Evolutionary conservation across 805 yeast genomes (phyloP).

Genomic region (Candida michaelii): DNA sequence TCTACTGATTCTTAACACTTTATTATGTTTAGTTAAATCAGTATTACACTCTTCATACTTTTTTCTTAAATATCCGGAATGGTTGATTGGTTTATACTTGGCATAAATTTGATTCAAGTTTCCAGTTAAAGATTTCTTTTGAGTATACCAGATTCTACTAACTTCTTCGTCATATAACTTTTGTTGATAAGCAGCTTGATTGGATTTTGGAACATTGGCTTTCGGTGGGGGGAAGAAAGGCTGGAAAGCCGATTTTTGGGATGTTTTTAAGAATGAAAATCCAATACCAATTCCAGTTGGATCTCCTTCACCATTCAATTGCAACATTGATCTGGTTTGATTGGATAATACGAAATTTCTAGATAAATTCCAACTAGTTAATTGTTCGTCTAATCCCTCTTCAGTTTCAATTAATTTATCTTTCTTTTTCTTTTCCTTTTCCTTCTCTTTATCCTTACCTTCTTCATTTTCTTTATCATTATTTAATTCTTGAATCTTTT

Average conservation of each 20-base stretch:
- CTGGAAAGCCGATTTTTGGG: slow-evolving; percentile 91
- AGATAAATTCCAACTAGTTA: slow-evolving; percentile 93
- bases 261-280: slow-evolving; percentile 81
- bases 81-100: slow-evolving; percentile 39
- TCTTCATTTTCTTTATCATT: slow-evolving; percentile 40
- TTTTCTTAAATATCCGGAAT: slow-evolving; percentile 29
- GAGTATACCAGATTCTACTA: slow-evolving; percentile 84
- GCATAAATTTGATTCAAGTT: slow-evolving; percentile 29
- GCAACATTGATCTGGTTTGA: slow-evolving; percentile 96
- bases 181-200: slow-evolving; percentile 62
- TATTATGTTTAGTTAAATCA: slow-evolving; percentile 27
- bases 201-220: slow-evolving; percentile 39
- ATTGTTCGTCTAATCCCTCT: slow-evolving; percentile 73
- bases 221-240: slow-evolving; percentile 38
- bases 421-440: slow-evolving; percentile 27
- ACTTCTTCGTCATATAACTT: slow-evolving; percentile 90
- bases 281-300: slow-evolving; percentile 91
- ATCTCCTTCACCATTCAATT: slow-evolving; percentile 91
- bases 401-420: slow-evolving; percentile 38
- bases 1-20: slow-evolving; percentile 59
- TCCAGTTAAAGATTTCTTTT: slow-evolving; percentile 55
- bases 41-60: slow-evolving; percentile 37
- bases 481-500: slow-evolving; percentile 23
- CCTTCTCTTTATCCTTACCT: slow-evolving; percentile 34
- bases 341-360: slow-evolving; percentile 90